Evolutionary conservation across 2,329 filamentous ascomycete genomes (phyloP), one percentile per base, ranked within the genome.

Genomic region (Bipolaris cookei): DNA sequence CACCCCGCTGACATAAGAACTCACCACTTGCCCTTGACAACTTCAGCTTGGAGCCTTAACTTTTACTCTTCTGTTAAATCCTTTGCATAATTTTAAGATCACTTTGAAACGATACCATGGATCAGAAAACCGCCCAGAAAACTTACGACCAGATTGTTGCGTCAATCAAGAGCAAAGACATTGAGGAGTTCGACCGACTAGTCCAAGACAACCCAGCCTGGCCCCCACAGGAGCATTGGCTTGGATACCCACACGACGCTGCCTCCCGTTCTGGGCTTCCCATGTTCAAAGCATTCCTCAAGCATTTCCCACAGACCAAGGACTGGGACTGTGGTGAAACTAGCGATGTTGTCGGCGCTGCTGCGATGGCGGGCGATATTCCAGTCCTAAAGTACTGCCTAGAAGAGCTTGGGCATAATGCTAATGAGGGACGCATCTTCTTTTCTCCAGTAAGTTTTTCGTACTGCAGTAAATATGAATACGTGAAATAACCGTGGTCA

Each of bases 201-300:
- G 25, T 44, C n/a, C 14, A 23, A 13, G 41, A 44, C n/a, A 30
- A 44, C 25, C 41, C 41, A 30, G 7, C 16, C 3, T 44, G 41
- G 41, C 41, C 41, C 41, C 41, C 41, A 30, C 25, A 44, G 21
- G 41, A 44, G n/a, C 25, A 30, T 18, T 44, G 41, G 41, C 23
- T 44, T 11, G 41, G 41, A 16, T 20, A 44, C 28, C 41, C 41
- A 18, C 41, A 44, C 41, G 14, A 18, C 30, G 41, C 28, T 25
- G 41, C 41, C n/a, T 44, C 41, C 10, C 16, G 3, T 18, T 44
- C 41, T 6, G 41, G 41, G 16, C 41, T 44, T 30, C 41, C 41
- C 21, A 44, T 44, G 14, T 44, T 44, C 41, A 44, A 44, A 25
- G 41, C 41, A 25, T 44, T 28, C n/a, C n/a, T 44, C 14, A 44